Evolutionary conservation across 2,329 filamentous ascomycete genomes (phyloP).

Genomic region (Fusarium euwallaceae): DNA sequence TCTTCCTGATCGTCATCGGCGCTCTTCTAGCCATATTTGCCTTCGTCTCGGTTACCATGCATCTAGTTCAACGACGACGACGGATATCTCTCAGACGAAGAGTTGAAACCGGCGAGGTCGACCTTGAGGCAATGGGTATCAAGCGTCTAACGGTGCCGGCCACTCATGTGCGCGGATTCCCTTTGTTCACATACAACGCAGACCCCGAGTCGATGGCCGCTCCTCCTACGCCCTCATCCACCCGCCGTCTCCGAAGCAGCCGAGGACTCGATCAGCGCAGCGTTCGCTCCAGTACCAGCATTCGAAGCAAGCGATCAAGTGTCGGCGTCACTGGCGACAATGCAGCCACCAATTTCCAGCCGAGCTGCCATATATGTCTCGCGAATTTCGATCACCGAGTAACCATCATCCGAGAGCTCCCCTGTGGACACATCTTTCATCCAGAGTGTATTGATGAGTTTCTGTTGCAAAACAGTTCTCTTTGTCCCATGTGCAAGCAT

Average conservation of each 20-base stretch:
- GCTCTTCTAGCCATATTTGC: slow-evolving; percentile 78
- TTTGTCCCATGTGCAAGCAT: slow-evolving; percentile 93
- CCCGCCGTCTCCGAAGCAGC: slow-evolving; percentile 48
- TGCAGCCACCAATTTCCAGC: slow-evolving; percentile 75
- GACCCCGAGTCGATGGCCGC: slow-evolving; percentile 58
- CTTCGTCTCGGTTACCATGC: slow-evolving; percentile 79
- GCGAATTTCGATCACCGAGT: slow-evolving; percentile 79
- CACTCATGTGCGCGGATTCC: slow-evolving; percentile 78
- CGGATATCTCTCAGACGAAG: slow-evolving; percentile 76
- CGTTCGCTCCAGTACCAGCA: slow-evolving; percentile 46
- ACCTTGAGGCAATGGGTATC: slow-evolving; percentile 88
- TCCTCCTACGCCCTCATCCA: slow-evolving; percentile 54
- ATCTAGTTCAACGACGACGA: slow-evolving; percentile 79
- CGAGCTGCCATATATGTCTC: slow-evolving; percentile 90
- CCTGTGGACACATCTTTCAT: slow-evolving; percentile 94
- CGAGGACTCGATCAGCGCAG: slow-evolving; percentile 49
- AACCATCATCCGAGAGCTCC: slow-evolving; percentile 84
- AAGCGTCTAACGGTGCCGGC: slow-evolving; percentile 83
- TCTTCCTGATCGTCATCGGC: slow-evolving; percentile 77
- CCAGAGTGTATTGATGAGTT: slow-evolving; percentile 92
- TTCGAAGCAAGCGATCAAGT: slow-evolving; percentile 56
- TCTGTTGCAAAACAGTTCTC: slow-evolving; percentile 80
- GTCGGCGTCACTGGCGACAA: slow-evolving; percentile 52
- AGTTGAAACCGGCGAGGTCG: slow-evolving; percentile 82
- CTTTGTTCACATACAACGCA: slow-evolving; percentile 81